Conservation (phyloP, 2,329 filamentous ascomycete species). For the Nigrospora sphaerica region DNA sequence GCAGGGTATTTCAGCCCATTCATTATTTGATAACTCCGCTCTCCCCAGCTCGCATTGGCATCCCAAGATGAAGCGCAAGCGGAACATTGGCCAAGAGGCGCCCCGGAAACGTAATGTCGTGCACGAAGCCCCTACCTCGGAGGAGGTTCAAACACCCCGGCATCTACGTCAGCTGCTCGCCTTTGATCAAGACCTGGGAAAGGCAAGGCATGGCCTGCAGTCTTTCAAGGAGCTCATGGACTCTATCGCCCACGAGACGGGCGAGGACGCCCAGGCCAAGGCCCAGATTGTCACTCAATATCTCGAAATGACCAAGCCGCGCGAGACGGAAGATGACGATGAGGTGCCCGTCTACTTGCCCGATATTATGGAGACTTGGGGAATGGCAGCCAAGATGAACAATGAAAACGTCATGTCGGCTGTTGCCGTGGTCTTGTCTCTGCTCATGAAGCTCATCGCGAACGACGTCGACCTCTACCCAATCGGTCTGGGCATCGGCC, state of each 20-base stretch:
- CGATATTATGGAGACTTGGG: slow-evolving; percentile 85
- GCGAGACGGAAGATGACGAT: slow-evolving; percentile 39
- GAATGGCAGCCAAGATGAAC: slow-evolving; percentile 70
- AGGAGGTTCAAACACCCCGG: slow-evolving; percentile 54
- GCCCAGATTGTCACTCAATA: slow-evolving; percentile 61
- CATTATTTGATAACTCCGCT: too few relatives aligned
- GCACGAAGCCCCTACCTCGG: slow-evolving; percentile 49
- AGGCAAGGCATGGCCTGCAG: slow-evolving; percentile 67
- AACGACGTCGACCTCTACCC: slow-evolving; percentile 65
- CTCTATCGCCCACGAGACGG: slow-evolving; percentile 46
- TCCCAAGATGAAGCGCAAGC: slow-evolving; percentile 24
- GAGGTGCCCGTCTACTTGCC: slow-evolving; percentile 59
- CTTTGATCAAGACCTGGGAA: slow-evolving; percentile 63
- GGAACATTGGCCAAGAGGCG: slow-evolving; percentile 26
- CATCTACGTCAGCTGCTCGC: slow-evolving; percentile 63
- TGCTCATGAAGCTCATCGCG: slow-evolving; percentile 74
- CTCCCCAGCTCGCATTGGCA: too few relatives aligned
- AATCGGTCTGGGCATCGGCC: slow-evolving; percentile 71
- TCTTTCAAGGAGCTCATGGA: slow-evolving; percentile 68
- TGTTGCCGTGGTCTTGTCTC: slow-evolving; percentile 71
- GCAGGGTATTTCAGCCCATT: too few relatives aligned
- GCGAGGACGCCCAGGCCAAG: slow-evolving; percentile 36
- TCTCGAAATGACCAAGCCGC: slow-evolving; percentile 49
- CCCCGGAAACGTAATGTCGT: slow-evolving; percentile 39
- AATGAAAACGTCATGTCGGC: slow-evolving; percentile 77